Percentiles rank a stretch among this genome's conserved stretches.
These are phyloP conservation scores for Acacia crassicarpa DNA, from an alignment of 306 rosid species.

Conservation along the genomic window DNA sequence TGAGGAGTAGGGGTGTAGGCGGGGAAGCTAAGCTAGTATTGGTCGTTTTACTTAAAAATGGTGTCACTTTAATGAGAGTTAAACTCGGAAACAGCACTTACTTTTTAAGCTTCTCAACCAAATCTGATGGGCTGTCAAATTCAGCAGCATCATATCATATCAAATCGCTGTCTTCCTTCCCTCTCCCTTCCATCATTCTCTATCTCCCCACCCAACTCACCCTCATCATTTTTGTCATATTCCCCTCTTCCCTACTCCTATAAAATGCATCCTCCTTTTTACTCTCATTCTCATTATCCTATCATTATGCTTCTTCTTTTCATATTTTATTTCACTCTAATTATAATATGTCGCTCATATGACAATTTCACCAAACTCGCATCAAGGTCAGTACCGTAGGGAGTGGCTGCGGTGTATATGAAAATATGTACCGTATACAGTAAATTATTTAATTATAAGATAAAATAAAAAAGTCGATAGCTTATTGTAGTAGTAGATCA, in stretches of 20 bases:
- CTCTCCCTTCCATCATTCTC: constrained; percentile 40
- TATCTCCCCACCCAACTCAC: constrained; percentile 36
- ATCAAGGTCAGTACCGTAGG: neutral
- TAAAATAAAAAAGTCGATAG: too few relatives aligned
- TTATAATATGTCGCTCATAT: neutral
- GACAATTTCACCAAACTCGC: neutral
- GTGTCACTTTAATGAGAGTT: neutral
- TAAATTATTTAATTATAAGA: too few relatives aligned
- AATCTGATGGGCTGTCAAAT: constrained; percentile 15
- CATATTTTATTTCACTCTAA: neutral
- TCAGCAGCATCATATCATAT: neutral
- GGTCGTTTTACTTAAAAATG: constrained; percentile 39
- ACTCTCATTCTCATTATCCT: neutral
- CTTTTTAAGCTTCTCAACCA: neutral
- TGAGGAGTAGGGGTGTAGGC: neutral
- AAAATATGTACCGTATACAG: too few relatives aligned
- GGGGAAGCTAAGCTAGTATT: constrained; percentile 30
- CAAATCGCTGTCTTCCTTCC: constrained; percentile 2
- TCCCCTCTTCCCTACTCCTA: neutral
- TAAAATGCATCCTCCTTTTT: neutral
- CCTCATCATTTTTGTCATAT: constrained; percentile 36
- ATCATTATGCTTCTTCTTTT: neutral
- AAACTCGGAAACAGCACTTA: constrained; percentile 42
- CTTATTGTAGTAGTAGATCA: too few relatives aligned
- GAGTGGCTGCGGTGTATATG: too few relatives aligned